Evolutionary conservation across 768 basidiomycete genomes (phyloP).

Genomic region (Neoboletus subvelutipes): DNA sequence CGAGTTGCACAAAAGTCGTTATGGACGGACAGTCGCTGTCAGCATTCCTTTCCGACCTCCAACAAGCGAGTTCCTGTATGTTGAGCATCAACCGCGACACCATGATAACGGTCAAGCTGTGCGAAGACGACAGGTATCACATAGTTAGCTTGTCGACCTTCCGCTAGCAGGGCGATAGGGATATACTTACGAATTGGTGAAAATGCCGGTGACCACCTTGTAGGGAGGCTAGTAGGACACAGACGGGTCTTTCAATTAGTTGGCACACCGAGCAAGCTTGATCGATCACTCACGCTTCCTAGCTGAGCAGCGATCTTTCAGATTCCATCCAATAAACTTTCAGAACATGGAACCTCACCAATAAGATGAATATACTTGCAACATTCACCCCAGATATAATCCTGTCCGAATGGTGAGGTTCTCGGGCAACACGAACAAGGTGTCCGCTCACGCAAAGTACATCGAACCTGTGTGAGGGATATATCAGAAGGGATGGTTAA

Average conservation of each 20-base stretch:
- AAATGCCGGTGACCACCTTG: background rate
- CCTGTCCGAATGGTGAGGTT: background rate
- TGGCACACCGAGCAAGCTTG: background rate
- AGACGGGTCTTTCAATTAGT: background rate
- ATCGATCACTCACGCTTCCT: no score
- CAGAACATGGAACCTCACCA: constrained; percentile 6
- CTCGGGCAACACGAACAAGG: background rate
- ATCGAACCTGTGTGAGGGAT: constrained; percentile 6
- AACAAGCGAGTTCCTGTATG: no score
- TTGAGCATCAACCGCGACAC: no score
- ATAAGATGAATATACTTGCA: constrained; percentile 7
- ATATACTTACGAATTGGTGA: constrained; percentile 3
- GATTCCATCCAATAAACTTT: no score
- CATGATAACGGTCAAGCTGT: no score
- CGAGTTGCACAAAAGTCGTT: no score
- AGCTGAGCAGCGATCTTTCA: no score
- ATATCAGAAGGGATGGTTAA: background rate
- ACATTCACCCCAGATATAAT: constrained; percentile 10
- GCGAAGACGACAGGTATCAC: no score
- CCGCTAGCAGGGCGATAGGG: no score
- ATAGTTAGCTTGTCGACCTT: no score
- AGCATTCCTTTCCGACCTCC: no score
- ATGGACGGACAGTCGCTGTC: no score
- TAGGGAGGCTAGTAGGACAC: background rate
- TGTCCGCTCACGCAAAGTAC: constrained; percentile 18